phyloP scores from a whole-genome alignment of 257 asterid species.

The Solanum dulcamara region DNA sequence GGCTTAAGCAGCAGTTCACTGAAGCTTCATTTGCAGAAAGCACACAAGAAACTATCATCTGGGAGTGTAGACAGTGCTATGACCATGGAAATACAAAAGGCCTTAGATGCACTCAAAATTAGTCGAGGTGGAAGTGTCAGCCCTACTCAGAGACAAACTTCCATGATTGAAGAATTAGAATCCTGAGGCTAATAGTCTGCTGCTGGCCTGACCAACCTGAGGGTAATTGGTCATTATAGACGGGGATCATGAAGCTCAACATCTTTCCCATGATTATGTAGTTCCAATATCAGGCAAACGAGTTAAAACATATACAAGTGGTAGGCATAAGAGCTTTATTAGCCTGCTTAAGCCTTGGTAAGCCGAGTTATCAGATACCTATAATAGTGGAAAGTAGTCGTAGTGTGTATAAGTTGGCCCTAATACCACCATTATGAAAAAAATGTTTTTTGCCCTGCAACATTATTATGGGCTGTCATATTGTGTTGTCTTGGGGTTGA shows the following conservation, averaged over 20 bases:
- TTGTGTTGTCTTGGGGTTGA: not conserved
- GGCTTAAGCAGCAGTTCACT: conserved; percentile 96
- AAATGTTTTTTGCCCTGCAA: not conserved
- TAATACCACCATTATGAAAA: not conserved
- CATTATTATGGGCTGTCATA: not conserved
- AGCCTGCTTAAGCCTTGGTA: not conserved
- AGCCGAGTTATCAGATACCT: not conserved
- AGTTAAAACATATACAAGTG: not conserved
- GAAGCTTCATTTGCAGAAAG: conserved; percentile 91
- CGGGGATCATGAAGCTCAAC: not conserved
- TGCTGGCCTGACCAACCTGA: not conserved
- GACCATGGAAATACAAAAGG: conserved; percentile 93
- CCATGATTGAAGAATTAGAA: not conserved
- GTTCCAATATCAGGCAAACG: not conserved
- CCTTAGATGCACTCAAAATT: conserved; percentile 68
- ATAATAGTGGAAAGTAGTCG: not conserved
- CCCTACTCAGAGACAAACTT: conserved; percentile 68
- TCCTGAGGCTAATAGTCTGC: not conserved
- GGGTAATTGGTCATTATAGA: not conserved
- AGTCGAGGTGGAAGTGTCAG: conserved; percentile 91
- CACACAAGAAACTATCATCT: conserved; percentile 81
- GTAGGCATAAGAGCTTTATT: not conserved
- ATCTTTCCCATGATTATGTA: not conserved
- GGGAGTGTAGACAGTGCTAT: conserved; percentile 99
- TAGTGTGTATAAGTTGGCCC: not conserved